Conservation (phyloP, 495 filamentous ascomycete genomes). For the Sordaria brevicollis region DNA sequence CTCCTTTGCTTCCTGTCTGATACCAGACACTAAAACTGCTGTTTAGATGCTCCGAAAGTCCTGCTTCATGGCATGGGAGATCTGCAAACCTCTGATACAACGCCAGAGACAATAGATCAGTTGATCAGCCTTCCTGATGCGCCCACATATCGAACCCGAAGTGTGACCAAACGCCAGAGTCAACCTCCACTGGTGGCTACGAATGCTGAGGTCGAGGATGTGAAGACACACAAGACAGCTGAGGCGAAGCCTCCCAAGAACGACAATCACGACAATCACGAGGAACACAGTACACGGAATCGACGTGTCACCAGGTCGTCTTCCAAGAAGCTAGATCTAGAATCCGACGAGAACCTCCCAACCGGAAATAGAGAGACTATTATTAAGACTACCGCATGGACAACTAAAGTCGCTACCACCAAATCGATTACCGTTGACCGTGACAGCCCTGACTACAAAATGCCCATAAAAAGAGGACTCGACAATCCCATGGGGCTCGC, state of each 20-base stretch:
- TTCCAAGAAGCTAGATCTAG: not conserved
- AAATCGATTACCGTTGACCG: not conserved
- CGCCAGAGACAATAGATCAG: not conserved
- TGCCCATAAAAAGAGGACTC: constrained; percentile 22
- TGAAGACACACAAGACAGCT: not conserved
- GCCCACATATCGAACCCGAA: not conserved
- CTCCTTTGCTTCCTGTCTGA: not conserved
- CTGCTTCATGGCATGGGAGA: constrained; percentile 33
- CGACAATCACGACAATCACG: not conserved
- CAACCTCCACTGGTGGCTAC: not conserved
- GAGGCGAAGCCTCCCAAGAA: not conserved
- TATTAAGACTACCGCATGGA: not conserved
- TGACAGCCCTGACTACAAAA: constrained; percentile 14
- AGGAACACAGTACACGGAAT: not conserved
- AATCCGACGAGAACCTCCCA: not conserved
- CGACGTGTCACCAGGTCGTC: not conserved
- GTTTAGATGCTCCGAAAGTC: not conserved
- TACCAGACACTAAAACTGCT: too few species aligned
- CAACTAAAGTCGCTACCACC: not conserved
- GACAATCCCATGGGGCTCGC: constrained; percentile 38
- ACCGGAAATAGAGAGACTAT: not conserved
- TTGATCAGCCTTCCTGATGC: not conserved
- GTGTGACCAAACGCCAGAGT: not conserved
- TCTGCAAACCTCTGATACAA: not conserved
- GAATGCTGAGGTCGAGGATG: not conserved